Conservation (phyloP, 345 rosid species). For the Noccaea caerulescens region DNA sequence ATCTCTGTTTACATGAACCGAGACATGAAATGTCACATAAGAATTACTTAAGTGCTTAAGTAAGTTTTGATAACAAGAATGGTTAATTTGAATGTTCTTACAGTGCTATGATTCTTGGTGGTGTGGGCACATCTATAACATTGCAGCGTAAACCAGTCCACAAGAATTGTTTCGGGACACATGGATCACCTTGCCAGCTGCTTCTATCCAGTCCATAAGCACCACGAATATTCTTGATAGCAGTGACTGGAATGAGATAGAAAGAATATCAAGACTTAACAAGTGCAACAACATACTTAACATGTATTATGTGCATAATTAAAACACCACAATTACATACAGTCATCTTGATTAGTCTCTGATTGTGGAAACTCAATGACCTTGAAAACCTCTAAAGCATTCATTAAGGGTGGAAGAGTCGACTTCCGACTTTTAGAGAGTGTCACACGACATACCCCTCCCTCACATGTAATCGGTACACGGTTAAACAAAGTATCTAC, state of each 20-base stretch:
- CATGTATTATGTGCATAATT: background rate
- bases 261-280: background rate
- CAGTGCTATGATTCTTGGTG: conserved; percentile 53
- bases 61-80: too few species aligned
- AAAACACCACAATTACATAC: background rate
- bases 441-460: background rate
- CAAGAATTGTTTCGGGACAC: conserved; percentile 31
- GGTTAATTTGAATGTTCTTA: conserved; percentile 34
- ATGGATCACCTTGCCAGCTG: conserved; percentile 61
- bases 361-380: conserved; percentile 34
- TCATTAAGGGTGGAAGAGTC: conserved; percentile 40
- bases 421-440: conserved; percentile 26
- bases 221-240: conserved; percentile 49
- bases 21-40: background rate
- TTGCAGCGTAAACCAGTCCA: conserved; percentile 53
- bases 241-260: conserved; percentile 37
- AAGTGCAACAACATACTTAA: background rate
- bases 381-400: conserved; percentile 32
- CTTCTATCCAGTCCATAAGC: conserved; percentile 35
- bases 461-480: conserved; percentile 20
- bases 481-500: background rate
- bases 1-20: conserved; percentile 36
- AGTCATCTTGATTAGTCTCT: conserved; percentile 38
- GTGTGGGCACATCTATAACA: conserved; percentile 13
- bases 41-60: too few species aligned